Conservation (phyloP, 2,329 filamentous ascomycete species). For the Nigrospora sphaerica region DNA sequence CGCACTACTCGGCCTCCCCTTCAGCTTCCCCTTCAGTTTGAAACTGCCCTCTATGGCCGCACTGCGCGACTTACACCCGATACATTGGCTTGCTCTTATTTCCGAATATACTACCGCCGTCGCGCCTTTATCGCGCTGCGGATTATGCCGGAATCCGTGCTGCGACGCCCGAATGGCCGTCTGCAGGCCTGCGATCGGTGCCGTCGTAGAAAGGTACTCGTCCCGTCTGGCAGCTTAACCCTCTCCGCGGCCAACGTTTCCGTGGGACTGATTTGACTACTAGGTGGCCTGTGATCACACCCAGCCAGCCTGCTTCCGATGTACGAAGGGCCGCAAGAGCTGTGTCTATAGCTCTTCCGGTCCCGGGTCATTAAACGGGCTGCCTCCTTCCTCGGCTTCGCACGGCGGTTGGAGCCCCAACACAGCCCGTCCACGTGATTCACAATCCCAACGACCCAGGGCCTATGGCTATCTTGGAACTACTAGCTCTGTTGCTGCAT, state of each 20-base stretch:
- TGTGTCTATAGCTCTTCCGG: slow-evolving; percentile 27
- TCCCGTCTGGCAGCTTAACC: neutral
- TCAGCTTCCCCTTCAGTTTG: neutral
- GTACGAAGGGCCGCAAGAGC: slow-evolving; percentile 22
- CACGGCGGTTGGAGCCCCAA: slow-evolving; percentile 4
- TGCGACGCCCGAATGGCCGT: slow-evolving; percentile 5
- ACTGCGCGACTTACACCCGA: too few relatives aligned
- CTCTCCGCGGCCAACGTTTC: neutral
- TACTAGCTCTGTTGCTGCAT: slow-evolving; percentile 34
- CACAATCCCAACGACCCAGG: slow-evolving; percentile 4
- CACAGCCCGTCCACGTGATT: slow-evolving; percentile 8
- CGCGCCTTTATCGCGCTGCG: neutral
- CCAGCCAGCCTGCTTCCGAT: slow-evolving; percentile 31
- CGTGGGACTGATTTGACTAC: neutral
- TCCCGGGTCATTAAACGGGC: neutral
- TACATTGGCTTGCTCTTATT: neutral
- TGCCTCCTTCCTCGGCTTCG: slow-evolving; percentile 1
- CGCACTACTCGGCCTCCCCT: too few relatives aligned
- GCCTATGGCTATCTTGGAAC: slow-evolving; percentile 34
- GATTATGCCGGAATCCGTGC: neutral
- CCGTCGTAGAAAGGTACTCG: slow-evolving; percentile 5
- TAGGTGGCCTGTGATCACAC: slow-evolving; percentile 35
- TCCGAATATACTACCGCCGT: neutral
- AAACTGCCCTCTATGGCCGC: too few relatives aligned
- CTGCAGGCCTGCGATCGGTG: slow-evolving; percentile 7